Base-by-base conservation (phyloP, 768 basidiomycete species). In the Xerocomus brunneocitrinus region DNA sequence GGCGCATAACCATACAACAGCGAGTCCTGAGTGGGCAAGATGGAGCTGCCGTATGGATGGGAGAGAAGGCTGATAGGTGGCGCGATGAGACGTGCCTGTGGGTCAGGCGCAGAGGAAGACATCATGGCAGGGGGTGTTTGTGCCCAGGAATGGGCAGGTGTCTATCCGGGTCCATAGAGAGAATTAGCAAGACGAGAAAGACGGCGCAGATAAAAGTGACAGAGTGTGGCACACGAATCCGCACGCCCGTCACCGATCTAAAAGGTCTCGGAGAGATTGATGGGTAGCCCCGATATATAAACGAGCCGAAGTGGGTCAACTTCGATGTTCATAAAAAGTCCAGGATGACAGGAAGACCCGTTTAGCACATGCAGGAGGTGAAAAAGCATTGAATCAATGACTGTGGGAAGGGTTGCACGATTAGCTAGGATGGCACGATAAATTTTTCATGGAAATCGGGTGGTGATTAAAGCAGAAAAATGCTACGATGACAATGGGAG, bases 31-130 rank as follows among this genome's bases (percentile, higher is more conserved):
- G 58, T 54, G 8, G 68, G 65, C 2, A 63, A 63, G 59, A 47
- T 67, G 70, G 42, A 53, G 55, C 30, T 84, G 80, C 47, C 80
- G 81, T 61, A 89, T 87, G 46, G 85, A 81, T 4, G 86, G 86
- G 25, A 87, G 74, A 43, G 67, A 70, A 9, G 58, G 70, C 44
- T 58, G 68, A 44, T 64, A 64, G 0, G 65, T 25, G 32, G 62
- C 4, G 50, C 57, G 52, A 65, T 64, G 38, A 59, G 56, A 52
- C 69, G 71, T 24, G 60, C 49, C 13, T 62, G 69, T 6, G 61
- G 49, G 56, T 66, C 66, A 7, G 62, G 49, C n/a, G 54, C 57
- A 6, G 70, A 47, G 39, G 63, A 54, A 30, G 67, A 54, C 57
- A 67, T 55, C 49, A 64, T 58, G 44, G 64, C 59, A 49, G 63